phyloP scores from a whole-genome alignment of 2,329 filamentous ascomycete species.

The Gliomastix tumulicola region DNA sequence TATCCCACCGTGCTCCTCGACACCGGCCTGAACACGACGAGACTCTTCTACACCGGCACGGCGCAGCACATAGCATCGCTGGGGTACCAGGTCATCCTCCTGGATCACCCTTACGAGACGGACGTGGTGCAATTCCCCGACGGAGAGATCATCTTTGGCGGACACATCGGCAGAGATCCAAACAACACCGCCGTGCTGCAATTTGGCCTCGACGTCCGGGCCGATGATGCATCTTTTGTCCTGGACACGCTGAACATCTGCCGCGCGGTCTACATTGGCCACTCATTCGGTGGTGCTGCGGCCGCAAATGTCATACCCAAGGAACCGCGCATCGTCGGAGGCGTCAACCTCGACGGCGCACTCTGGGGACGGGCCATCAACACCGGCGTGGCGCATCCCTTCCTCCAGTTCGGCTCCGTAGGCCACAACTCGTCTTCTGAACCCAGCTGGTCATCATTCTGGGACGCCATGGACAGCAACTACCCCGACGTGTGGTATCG shows the following conservation, averaged over 20 bases:
- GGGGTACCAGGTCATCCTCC: conserved; percentile 35
- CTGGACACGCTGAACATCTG: conserved; percentile 20
- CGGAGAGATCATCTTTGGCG: conserved; percentile 21
- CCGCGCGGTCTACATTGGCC: conserved; percentile 19
- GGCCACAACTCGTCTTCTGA: conserved; percentile 15
- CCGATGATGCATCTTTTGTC: conserved; percentile 27
- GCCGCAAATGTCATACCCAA: conserved; percentile 20
- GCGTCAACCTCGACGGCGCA: conserved; percentile 32
- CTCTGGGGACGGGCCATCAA: conserved; percentile 19
- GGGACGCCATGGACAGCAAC: conserved; percentile 9
- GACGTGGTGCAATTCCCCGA: conserved; percentile 37
- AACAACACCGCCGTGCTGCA: conserved; percentile 5
- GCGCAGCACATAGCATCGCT: conserved; percentile 36
- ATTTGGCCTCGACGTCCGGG: conserved; percentile 19
- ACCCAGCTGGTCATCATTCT: conserved; percentile 16
- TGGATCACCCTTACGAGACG: conserved; percentile 42
- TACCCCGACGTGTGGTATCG: conserved; percentile 17
- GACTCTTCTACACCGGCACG: conserved; percentile 33
- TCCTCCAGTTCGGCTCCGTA: conserved; percentile 19
- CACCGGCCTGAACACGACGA: conserved; percentile 33
- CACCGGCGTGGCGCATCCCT: conserved; percentile 16
- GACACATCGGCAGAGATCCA: conserved; percentile 8
- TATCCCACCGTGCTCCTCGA: conserved; percentile 30
- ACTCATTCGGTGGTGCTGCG: conserved; percentile 30
- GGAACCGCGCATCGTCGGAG: conserved; percentile 24